Base-by-base conservation (phyloP, 192 early-diverging fungal genomes). In the Geranomyces michiganensis region DNA sequence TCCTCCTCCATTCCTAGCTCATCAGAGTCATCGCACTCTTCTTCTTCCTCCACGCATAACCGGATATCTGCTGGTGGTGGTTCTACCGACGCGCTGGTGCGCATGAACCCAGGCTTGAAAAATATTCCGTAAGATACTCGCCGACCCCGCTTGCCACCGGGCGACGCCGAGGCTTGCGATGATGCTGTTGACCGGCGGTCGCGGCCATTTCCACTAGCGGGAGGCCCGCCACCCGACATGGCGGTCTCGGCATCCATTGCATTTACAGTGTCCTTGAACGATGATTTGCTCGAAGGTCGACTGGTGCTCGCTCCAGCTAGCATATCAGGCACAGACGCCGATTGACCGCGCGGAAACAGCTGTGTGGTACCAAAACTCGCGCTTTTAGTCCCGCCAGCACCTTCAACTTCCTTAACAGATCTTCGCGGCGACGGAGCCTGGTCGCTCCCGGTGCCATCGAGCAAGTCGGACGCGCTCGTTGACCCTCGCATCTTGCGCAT, bases 61-160 rank as follows among this genome's bases (percentile, higher is more conserved):
- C 30, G 21, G 17, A 43, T 41, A 21, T 27, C 14, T 19, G 15
- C 36, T 27, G 44, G 3, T 1, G 46, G 36, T 41, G 36, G 36
- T 10, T 41, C 36, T 10, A 41, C 36, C 36, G 36, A 41, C 36
- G 36, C 36, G 10, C 36, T 41, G 36, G 36, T 41, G 5, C 36
- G 36, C 36, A 41, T 45, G n/a, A 61, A 58, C 21, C 68, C 68
- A 3, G 68, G 68, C 29, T 61, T 58, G 56, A 70, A 70, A 24
- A 70, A 70, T 13, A 70, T 22, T 0, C 58, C 53, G 24, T 59
- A 33, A 0, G 41, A 47, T 17, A 47, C 7, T 31, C 44, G 46
- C 30, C 44, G n/a, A 13, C 44, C 22, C 19, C 58, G 55, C n/a
- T 19, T 17, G 10, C 21, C 21, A 7, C 26, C 31, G 5, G 36